Evolutionary conservation across 2,329 filamentous ascomycete species (phyloP).

Genomic region (Aspergillus brunneoviolaceus): DNA sequence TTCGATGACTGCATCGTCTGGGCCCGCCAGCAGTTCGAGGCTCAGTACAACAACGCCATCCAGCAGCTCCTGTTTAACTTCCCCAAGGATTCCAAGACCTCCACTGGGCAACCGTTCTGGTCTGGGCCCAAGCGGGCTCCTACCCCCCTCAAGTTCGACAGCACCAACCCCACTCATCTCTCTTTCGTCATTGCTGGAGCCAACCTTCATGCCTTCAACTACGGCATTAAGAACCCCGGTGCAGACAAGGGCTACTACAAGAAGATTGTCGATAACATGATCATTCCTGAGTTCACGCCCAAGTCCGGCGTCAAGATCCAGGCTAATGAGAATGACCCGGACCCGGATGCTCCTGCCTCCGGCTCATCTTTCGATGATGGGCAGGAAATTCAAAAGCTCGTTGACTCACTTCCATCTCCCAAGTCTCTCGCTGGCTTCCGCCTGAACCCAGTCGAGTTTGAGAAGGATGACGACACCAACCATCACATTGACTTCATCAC

Average conservation of each 20-base stretch:
- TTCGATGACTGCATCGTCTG: conserved; percentile 97
- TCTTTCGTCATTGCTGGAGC: conserved; percentile 84
- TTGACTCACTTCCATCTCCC: conserved; percentile 70
- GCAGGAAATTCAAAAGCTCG: conserved; percentile 71
- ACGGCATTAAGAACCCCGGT: conserved; percentile 85
- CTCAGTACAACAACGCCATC: conserved; percentile 95
- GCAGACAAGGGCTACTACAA: conserved; percentile 70
- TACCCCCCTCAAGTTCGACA: conserved; percentile 84
- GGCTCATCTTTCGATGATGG: conserved; percentile 65
- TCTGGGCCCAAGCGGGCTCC: conserved; percentile 97
- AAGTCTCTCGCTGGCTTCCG: conserved; percentile 84
- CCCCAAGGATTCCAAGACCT: conserved; percentile 88
- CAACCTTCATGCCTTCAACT: conserved; percentile 96
- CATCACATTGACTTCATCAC: conserved; percentile 99
- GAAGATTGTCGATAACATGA: conserved; percentile 84
- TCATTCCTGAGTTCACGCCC: conserved; percentile 91
- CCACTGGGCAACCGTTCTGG: conserved; percentile 90
- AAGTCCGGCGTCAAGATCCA: conserved; percentile 94
- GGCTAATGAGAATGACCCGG: conserved; percentile 90
- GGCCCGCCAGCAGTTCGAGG: conserved; percentile 91
- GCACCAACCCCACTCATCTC: conserved; percentile 80
- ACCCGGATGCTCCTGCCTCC: conserved; percentile 70
- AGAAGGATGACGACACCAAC: conserved; percentile 98
- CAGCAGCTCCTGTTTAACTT: conserved; percentile 96
- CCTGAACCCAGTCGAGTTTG: conserved; percentile 88